Evolutionary conservation across 441 rosid species (phyloP), one percentile per base, ranked within the genome.

Genomic region (Populus hybrid): DNA sequence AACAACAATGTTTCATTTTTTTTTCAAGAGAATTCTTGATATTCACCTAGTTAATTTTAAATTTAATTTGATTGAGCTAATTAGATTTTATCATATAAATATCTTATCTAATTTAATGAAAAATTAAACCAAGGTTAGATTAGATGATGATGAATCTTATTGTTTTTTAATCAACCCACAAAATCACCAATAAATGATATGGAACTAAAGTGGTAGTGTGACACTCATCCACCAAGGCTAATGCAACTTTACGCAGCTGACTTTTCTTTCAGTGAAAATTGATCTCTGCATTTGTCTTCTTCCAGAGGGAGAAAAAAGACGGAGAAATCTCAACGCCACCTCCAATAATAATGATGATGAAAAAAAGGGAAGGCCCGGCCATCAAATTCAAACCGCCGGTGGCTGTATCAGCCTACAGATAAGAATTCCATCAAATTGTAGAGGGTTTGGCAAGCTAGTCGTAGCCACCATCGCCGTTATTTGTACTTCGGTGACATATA

Each of bases 11-110:
- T 24, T 24, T 24, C 24, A 24, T 24, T 24, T 24, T 38, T 38
- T 38, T 38, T 38, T 26, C 1, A 26, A 26, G 42, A 38, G 2
- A 38, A 8, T 8, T 38, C 42, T 8, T 38, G 42, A 2, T 38
- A 0, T 2, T 38, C 42, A 8, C 10, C 9, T 38, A 0, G 0
- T 38, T 0, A 0, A 38, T 2, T 38, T 38, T 38, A 38, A 38
- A 38, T 38, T 38, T 38, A 0, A 38, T 38, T 38, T 38, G 0
- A 38, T 0, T 0, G 3, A 38, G 42, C 42, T 38, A 38, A 38
- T 38, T 38, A 38, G 42, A 38, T 38, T 0, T 0, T 38, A 9
- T 38, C 42, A 38, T 38, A 38, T 38, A 38, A 40, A 40, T 10
- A 10, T 40, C 4, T 46, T 46, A 0, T 46, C 18, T 5, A 6